phyloP scores from a whole-genome alignment of 2,329 filamentous ascomycete species.

The Didymellaceae sp. region DNA sequence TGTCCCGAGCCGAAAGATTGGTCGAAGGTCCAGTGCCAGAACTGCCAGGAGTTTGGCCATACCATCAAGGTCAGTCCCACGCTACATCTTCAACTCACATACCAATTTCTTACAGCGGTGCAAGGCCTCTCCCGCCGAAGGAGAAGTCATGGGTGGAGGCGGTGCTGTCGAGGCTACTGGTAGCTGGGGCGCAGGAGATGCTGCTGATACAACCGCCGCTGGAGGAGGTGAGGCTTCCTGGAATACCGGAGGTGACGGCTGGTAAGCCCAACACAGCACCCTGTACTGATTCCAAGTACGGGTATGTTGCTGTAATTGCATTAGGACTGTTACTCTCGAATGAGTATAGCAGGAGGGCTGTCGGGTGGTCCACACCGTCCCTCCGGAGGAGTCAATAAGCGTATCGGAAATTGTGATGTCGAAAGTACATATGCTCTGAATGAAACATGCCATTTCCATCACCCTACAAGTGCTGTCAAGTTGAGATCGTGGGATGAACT shows the following conservation, averaged over 20 bases:
- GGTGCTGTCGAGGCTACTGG: constrained; percentile 23
- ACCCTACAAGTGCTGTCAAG: too few species aligned
- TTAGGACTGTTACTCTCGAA: too few species aligned
- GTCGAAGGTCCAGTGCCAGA: constrained; percentile 56
- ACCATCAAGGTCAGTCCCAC: constrained; percentile 37
- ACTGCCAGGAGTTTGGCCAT: constrained; percentile 53
- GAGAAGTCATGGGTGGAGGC: constrained; percentile 21
- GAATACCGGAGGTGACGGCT: constrained; percentile 17
- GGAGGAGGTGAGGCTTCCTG: constrained; percentile 30
- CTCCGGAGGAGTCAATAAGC: too few species aligned
- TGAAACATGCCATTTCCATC: too few species aligned
- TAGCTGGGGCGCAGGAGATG: constrained; percentile 16
- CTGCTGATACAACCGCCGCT: constrained; percentile 8
- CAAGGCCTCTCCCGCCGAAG: constrained; percentile 36
- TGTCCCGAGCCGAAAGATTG: constrained; percentile 65
- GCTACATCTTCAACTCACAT: neutral
- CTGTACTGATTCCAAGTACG: neutral
- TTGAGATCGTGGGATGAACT: too few species aligned
- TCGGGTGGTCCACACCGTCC: too few species aligned
- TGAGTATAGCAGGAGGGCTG: too few species aligned
- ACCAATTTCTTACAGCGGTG: constrained; percentile 39
- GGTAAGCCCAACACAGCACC: neutral
- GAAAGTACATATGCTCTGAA: too few species aligned
- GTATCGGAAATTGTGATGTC: too few species aligned
- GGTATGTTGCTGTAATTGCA: neutral